These are phyloP conservation scores for Penicillium flavigenum DNA, from an alignment of 495 filamentous ascomycete genomes.

Conservation along the genomic window DNA sequence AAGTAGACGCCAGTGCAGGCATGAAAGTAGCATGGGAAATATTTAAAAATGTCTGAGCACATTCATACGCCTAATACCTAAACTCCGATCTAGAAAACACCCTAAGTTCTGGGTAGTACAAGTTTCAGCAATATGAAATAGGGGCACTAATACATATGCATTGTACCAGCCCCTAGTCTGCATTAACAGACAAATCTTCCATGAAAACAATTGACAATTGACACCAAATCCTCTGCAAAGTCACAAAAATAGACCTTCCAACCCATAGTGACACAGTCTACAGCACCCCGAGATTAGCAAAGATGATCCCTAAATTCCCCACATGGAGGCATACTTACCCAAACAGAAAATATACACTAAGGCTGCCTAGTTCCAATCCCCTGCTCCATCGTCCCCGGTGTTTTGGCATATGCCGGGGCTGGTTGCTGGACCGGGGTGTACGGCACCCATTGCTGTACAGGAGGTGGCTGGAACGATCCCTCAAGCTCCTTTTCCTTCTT, in stretches of 20 bases:
- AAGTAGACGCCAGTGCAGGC: too few relatives aligned
- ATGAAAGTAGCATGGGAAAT: too few relatives aligned
- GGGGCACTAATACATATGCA: not conserved
- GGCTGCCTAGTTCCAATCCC: not conserved
- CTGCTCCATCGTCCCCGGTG: slow-evolving; percentile 6
- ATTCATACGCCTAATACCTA: not conserved
- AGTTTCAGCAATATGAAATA: not conserved
- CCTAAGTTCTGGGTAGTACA: not conserved
- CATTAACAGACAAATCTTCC: not conserved
- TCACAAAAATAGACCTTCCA: not conserved
- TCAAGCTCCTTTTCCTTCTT: slow-evolving; percentile 10
- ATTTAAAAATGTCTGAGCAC: not conserved
- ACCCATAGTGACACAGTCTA: not conserved
- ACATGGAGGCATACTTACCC: not conserved
- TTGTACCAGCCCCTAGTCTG: not conserved
- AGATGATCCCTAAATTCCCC: not conserved
- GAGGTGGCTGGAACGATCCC: slow-evolving; percentile 9
- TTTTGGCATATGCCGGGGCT: slow-evolving; percentile 6
- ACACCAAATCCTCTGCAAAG: not conserved
- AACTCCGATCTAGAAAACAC: not conserved
- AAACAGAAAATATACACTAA: not conserved
- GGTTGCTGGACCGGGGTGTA: slow-evolving; percentile 11
- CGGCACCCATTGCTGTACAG: slow-evolving; percentile 17
- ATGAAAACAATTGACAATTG: not conserved
- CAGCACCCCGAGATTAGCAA: not conserved